phyloP scores from a whole-genome alignment of 805 yeast genomes.

The Schwanniomyces pseudopolymorphus region DNA sequence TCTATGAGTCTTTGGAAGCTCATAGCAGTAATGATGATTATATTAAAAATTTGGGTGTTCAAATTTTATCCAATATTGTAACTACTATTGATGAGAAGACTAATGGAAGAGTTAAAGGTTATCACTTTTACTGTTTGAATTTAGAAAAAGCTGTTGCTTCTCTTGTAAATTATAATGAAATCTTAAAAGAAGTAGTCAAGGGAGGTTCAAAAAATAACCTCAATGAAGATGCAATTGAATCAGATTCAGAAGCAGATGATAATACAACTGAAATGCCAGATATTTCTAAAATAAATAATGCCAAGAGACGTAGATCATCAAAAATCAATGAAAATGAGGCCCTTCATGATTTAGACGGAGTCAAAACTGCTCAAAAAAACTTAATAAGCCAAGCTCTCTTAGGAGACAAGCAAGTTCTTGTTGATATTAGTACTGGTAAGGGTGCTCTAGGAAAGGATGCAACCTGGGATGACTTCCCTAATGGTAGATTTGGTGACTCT shows the following conservation, averaged over 20 bases:
- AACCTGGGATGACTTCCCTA: slow-evolving; percentile 96
- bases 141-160: slow-evolving; percentile 90
- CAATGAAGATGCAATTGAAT: slow-evolving; percentile 37
- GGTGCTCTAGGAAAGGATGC: slow-evolving; percentile 87
- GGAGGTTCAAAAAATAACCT: slow-evolving; percentile 18
- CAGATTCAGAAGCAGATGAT: slow-evolving; percentile 36
- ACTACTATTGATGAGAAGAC: slow-evolving; percentile 54
- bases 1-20: slow-evolving; percentile 55
- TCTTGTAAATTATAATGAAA: slow-evolving; percentile 62
- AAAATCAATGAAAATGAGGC: slow-evolving; percentile 40
- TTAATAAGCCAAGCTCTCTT: slow-evolving; percentile 25
- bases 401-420: slow-evolving; percentile 50
- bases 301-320: slow-evolving; percentile 36
- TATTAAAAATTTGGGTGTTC: slow-evolving; percentile 83
- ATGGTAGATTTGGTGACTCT: slow-evolving; percentile 94
- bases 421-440: slow-evolving; percentile 80
- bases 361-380: slow-evolving; percentile 15
- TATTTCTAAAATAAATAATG: not conserved
- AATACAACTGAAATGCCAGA: slow-evolving; percentile 15
- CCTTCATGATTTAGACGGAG: slow-evolving; percentile 9
- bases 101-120: slow-evolving; percentile 64
- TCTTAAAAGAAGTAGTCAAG: slow-evolving; percentile 44
- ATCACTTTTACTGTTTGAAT: slow-evolving; percentile 91
- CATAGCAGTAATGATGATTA: slow-evolving; percentile 66
- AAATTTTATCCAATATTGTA: slow-evolving; percentile 63